Percentiles rank a stretch among this genome's conserved stretches.
These are phyloP conservation scores for Fusarium drepaniforme DNA, from an alignment of 2,329 filamentous ascomycete species.

Conservation along the genomic window DNA sequence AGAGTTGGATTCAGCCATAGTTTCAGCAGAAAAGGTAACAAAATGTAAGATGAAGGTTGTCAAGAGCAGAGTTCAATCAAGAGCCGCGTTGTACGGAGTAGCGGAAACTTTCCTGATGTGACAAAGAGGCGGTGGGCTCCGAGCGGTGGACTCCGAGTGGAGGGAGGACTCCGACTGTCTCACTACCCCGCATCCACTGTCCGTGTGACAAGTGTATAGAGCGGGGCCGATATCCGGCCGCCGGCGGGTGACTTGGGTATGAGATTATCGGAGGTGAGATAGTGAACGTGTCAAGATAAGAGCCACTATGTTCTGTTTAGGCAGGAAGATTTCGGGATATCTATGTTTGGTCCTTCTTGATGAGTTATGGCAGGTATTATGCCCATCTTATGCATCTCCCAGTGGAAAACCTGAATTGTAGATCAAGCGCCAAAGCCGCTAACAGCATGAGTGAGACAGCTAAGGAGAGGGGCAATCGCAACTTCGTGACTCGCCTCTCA, in stretches of 20 bases:
- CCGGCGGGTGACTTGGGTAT: neutral
- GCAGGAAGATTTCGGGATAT: neutral
- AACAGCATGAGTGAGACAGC: neutral
- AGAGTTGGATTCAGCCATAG: conserved; percentile 28
- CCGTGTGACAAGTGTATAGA: conserved; percentile 26
- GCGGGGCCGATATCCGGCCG: conserved; percentile 14
- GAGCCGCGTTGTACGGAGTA: conserved; percentile 1
- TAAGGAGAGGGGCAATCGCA: neutral
- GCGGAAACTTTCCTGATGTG: conserved; percentile 28
- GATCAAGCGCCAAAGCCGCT: neutral
- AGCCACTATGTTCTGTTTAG: neutral
- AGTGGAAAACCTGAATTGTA: neutral
- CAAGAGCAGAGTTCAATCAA: neutral
- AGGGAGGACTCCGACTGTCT: conserved; percentile 15
- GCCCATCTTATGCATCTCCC: neutral
- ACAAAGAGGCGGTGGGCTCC: conserved; percentile 28
- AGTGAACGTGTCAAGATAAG: neutral
- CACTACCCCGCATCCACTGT: conserved; percentile 32
- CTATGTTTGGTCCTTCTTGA: neutral
- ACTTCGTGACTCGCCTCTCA: neutral
- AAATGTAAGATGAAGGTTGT: neutral
- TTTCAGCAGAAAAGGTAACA: neutral
- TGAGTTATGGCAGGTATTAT: neutral
- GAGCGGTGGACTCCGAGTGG: conserved; percentile 30
- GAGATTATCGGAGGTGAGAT: neutral